Base-by-base conservation (phyloP, 2,329 filamentous ascomycete species). In the Pezicula radicicola region DNA sequence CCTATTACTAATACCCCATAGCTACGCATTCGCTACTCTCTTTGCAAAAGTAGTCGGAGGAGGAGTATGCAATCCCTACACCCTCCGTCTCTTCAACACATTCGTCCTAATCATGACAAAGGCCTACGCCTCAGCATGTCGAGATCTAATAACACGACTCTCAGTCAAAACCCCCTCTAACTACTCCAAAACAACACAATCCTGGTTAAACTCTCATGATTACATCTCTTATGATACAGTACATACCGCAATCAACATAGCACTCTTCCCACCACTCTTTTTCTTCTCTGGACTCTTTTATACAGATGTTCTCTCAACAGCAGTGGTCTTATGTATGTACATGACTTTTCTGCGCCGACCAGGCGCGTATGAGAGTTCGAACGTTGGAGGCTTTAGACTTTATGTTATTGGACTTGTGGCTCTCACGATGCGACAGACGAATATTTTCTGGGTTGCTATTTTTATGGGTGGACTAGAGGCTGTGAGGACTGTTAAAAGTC, bases 241-340 rank as follows among this genome's bases (percentile, higher is more conserved):
- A 6, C 83, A 90, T 60, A 84, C 83, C 0, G 88, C 87, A 3
- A 64, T 94, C 59, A 96, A 97, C 59, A 81, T 96, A 39, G 84
- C 84, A 16, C 75, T 96, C 0, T 97, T 97, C 56, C 94, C 94
- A 0, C 83, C 92, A 0, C 69, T 99, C 1, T 97, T 96, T 76
- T 99, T 99, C 78, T 99, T 99, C 70, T 94, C 91, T 0, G 91
- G 84, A 0, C 75, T 99, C 7, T 99, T 96, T 69, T 99, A 99
- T 68, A 99, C 94, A 0, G 94, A 99, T 68, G 80, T 97, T 3
- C 77, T 89, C 47, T 95, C 93, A 0, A 89, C 91, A 0, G 75
- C 89, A 7, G 78, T 84, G 1, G 89, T 97, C 0, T 72, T 97
- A 8, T 67, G 83, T 2, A 82, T 84, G 1, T 94, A 92, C 64